phyloP scores from a whole-genome alignment of 495 filamentous ascomycete species.

The Sporormia fimetaria region DNA sequence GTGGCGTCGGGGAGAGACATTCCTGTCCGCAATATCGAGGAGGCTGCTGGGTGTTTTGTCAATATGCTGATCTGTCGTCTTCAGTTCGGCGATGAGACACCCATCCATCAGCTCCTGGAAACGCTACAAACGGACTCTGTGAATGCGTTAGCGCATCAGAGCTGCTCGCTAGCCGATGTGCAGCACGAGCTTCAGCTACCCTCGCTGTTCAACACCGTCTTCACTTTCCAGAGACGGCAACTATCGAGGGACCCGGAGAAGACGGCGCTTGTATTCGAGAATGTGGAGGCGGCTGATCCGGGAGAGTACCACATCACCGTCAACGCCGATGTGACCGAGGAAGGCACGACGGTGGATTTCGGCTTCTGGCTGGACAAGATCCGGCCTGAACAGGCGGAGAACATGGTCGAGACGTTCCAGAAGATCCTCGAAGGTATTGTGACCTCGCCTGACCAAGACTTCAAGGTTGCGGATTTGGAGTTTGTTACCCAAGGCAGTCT shows the following conservation, averaged over 20 bases:
- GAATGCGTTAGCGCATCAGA: constrained; percentile 25
- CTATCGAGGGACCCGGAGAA: constrained; percentile 9
- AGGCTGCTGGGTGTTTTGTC: constrained; percentile 43
- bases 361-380: constrained; percentile 24
- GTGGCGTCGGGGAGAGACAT: constrained; percentile 42
- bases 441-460: neutral
- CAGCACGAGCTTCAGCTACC: constrained; percentile 23
- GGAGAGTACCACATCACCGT: constrained; percentile 25
- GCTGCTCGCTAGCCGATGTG: constrained; percentile 25
- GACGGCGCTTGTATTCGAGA: constrained; percentile 13
- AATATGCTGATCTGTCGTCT: constrained; percentile 45
- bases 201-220: constrained; percentile 24
- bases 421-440: constrained; percentile 16
- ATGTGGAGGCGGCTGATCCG: constrained; percentile 21
- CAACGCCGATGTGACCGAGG: constrained; percentile 22
- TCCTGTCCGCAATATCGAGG: constrained; percentile 36
- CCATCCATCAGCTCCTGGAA: constrained; percentile 23
- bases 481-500: constrained; percentile 33
- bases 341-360: constrained; percentile 17
- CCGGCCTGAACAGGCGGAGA: constrained; percentile 15
- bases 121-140: constrained; percentile 18
- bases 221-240: constrained; percentile 20
- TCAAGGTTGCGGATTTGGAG: constrained; percentile 32
- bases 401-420: constrained; percentile 21
- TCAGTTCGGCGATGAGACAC: constrained; percentile 33